Evolutionary conservation across 139 green algal genomes (phyloP).

Genomic region (Chlamydomonas schloesseri): DNA sequence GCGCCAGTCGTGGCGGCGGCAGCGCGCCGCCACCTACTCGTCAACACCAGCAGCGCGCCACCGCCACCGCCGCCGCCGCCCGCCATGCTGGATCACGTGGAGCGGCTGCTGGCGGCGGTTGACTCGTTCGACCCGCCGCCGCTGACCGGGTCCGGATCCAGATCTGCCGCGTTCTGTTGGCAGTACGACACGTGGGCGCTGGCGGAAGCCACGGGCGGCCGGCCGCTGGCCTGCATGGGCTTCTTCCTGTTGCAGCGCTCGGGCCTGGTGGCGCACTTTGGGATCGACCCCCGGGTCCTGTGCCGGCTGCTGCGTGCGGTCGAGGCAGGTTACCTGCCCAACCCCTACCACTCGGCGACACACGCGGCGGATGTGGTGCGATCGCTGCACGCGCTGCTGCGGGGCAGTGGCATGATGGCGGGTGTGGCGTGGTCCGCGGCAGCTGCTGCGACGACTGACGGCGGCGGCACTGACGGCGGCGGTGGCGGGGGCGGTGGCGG

Average conservation of each 20-base stretch:
- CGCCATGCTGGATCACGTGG: too few relatives aligned
- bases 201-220: constrained; percentile 41
- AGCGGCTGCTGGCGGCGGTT: too few relatives aligned
- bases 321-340: constrained; percentile 51
- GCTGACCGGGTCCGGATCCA: too few relatives aligned
- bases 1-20: too few relatives aligned
- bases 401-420: neutral
- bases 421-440: too few relatives aligned
- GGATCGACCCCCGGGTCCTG: neutral
- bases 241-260: constrained; percentile 51
- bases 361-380: constrained; percentile 68
- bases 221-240: constrained; percentile 45
- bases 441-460: too few relatives aligned
- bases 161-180: constrained; percentile 36
- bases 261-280: constrained; percentile 14
- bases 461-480: too few relatives aligned
- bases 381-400: constrained; percentile 59
- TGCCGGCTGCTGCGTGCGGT: constrained; percentile 40
- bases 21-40: too few relatives aligned
- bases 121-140: too few relatives aligned
- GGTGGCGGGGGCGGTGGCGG: too few relatives aligned
- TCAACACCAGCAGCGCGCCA: too few relatives aligned
- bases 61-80: too few relatives aligned
- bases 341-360: constrained; percentile 65
- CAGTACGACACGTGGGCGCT: constrained; percentile 61